Base-by-base conservation (phyloP, 1,284 basidiomycete genomes). In the Apiotrichum porosum region DNA sequence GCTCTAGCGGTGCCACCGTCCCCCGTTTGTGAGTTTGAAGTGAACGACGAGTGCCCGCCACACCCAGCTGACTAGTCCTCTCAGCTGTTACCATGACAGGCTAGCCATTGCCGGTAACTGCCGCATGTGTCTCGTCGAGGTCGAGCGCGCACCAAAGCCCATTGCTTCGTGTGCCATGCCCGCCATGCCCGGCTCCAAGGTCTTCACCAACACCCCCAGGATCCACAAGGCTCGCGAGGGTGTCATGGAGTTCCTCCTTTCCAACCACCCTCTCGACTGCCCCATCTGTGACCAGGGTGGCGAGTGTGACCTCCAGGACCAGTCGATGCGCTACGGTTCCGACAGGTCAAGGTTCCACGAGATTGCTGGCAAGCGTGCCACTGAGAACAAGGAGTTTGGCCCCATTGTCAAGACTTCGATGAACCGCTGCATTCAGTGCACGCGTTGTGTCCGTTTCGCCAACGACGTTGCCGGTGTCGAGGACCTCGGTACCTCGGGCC, bases 351-450 rank as follows among this genome's bases (percentile, higher is more conserved):
- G 95, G 41, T 97, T 97, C 83, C 93, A 97, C 77, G 94, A 99
- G 78, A 89, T 95, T 54, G 83, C 88, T 3, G 95, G 94, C 62
- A 98, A 98, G 77, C 89, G 94, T 53, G 94, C 95, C 1, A 88
- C 95, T 17, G 94, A 97, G 76, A 88, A 99, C 81, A 99, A 98
- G 79, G 86, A 98, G 69, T 81, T 99, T 28, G 95, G 95, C 6
- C 95, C 95, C 12, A 81, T 99, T 41, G 91, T 99, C 72, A 98
- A 98, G 63, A 97, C 95, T 4, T 90, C 88, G 54, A 99, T 99
- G 94, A 99, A 93, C 74, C 84, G 94, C 50, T 98, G 95, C 78
- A 98, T 99, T 63, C 95, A 99, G 75, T 99, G 94, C 78, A 98
- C 94, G 13, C 90, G 95, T 58, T 99, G 95, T 72, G 91, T 98